These are phyloP conservation scores for Aspergillus sp. DNA, from an alignment of 2,329 filamentous ascomycete species.

Conservation along the genomic window DNA sequence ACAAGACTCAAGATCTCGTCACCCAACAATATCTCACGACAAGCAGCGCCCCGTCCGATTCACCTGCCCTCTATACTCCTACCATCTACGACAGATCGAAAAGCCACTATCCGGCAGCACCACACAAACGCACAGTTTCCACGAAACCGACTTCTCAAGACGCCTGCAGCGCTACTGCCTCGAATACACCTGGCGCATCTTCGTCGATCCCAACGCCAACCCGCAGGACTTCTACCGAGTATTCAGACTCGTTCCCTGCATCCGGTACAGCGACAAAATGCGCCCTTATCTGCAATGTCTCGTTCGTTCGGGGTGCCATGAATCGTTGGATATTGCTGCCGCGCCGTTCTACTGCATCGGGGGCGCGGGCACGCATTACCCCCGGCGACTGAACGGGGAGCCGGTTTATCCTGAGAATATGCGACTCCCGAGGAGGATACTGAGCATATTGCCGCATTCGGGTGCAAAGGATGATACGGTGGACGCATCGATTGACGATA, in stretches of 20 bases:
- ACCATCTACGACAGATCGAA: neutral
- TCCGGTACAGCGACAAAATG: conserved; percentile 46
- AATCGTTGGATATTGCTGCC: conserved; percentile 58
- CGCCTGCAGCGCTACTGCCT: conserved; percentile 65
- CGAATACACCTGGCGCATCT: conserved; percentile 62
- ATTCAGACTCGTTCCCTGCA: conserved; percentile 68
- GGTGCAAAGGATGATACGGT: neutral
- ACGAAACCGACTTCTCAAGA: conserved; percentile 69
- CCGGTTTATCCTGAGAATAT: conserved; percentile 30
- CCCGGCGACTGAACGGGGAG: conserved; percentile 38
- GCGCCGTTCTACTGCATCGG: conserved; percentile 67
- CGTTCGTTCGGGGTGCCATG: conserved; percentile 39
- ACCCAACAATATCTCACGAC: neutral
- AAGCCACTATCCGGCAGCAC: neutral
- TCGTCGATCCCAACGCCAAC: conserved; percentile 49
- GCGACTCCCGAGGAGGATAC: conserved; percentile 18
- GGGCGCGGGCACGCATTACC: conserved; percentile 66
- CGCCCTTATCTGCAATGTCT: conserved; percentile 37
- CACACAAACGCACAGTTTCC: conserved; percentile 55
- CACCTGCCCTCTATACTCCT: neutral
- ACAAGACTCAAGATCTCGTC: neutral
- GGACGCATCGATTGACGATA: neutral
- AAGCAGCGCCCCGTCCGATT: neutral
- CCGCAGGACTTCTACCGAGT: conserved; percentile 53
- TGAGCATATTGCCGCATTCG: conserved; percentile 8